These are phyloP conservation scores for Balamuthia mandrillaris DNA, from an alignment of 208 protist genomes.

Conservation along the genomic window DNA sequence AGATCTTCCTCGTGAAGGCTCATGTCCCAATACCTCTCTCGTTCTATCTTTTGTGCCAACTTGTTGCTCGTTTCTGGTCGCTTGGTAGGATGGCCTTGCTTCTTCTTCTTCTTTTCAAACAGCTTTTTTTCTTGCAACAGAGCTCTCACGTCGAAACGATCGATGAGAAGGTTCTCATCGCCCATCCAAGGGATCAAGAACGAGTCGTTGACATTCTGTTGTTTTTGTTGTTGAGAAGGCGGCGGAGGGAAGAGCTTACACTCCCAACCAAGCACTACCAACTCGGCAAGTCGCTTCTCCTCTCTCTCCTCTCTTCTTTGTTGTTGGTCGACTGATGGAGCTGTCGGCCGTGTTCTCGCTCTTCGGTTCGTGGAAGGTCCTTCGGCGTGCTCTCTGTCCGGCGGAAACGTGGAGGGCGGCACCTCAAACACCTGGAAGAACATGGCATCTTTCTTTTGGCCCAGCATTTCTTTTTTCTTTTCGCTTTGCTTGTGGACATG, in stretches of 20 bases:
- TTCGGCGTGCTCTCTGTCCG: background rate
- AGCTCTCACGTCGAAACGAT: constrained; percentile 22
- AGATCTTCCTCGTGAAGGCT: constrained; percentile 7
- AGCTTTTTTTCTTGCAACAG: background rate
- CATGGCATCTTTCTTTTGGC: constrained; percentile 9
- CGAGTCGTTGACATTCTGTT: background rate
- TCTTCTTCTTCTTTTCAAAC: background rate
- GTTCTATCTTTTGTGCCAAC: background rate
- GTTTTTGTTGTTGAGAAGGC: too few relatives aligned
- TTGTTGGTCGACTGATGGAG: background rate
- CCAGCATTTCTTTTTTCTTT: background rate
- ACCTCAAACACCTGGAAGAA: constrained; percentile 31
- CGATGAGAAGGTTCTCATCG: background rate
- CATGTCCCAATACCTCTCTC: constrained; percentile 32
- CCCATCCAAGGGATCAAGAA: constrained; percentile 22
- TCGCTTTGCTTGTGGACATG: too few relatives aligned
- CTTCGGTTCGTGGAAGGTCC: background rate
- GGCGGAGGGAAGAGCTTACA: constrained; percentile 15
- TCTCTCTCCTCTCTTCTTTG: background rate
- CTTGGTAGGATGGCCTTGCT: background rate
- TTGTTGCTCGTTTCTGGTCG: background rate
- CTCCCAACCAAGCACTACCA: constrained; percentile 5
- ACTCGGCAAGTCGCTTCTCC: background rate
- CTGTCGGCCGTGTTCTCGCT: background rate
- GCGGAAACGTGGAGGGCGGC: background rate